A percentile compares a stretch with the other conserved stretches of the same genome.
Evolutionary conservation across 176 grass and related monocot species (phyloP).

Genomic region (Saccharum spontaneum): DNA sequence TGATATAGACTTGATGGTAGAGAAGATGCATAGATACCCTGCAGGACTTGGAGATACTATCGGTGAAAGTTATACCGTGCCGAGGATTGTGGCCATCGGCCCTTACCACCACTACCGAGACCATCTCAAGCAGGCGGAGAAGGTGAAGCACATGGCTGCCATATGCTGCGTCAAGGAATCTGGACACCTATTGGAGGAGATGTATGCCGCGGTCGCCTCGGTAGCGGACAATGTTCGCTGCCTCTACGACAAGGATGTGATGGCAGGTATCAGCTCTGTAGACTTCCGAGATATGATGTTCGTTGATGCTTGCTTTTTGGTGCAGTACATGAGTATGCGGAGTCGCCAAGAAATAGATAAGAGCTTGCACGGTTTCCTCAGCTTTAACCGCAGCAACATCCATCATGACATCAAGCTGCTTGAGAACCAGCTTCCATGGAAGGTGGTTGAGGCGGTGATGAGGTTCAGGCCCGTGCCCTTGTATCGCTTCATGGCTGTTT

Average conservation of each 20-base stretch:
- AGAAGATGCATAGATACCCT: not conserved
- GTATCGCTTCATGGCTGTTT: too few species aligned
- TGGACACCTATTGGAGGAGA: not conserved
- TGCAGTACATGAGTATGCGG: not conserved
- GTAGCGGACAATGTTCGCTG: not conserved
- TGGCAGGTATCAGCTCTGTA: not conserved
- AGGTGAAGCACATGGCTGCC: not conserved
- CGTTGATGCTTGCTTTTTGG: constrained; percentile 1
- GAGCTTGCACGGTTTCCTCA: accelerated
- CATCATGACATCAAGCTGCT: not conserved
- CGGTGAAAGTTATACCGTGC: not conserved
- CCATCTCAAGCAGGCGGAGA: not conserved
- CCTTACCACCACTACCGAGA: not conserved
- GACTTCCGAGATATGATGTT: constrained; percentile 16
- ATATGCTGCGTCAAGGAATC: not conserved
- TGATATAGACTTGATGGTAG: accelerated
- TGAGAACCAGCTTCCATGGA: constrained; percentile 17
- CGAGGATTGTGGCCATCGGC: not conserved
- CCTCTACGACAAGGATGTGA: not conserved
- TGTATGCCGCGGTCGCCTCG: not conserved
- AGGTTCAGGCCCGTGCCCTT: not conserved
- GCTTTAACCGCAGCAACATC: not conserved
- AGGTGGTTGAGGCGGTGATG: not conserved
- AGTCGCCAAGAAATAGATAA: accelerated
- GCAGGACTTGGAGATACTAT: too few species aligned